Evolutionary conservation across 2,329 filamentous ascomycete species (phyloP).

Genomic region (Monosporascus cannonballus): DNA sequence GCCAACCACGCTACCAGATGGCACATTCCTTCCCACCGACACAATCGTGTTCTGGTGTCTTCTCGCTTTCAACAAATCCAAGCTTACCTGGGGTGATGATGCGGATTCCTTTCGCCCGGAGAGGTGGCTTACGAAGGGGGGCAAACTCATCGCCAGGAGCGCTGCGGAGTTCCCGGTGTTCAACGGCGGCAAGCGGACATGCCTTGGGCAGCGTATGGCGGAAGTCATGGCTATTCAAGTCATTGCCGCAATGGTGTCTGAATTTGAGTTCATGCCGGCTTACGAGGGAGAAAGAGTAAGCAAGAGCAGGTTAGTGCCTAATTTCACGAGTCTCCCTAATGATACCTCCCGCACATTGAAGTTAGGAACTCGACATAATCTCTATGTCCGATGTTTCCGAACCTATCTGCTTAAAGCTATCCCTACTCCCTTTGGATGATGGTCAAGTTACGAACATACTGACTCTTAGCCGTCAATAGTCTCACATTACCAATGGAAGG

Average conservation of each 20-base stretch:
- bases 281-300: slow-evolving; percentile 44
- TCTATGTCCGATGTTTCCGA: not conserved
- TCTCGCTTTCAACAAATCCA: slow-evolving; percentile 58
- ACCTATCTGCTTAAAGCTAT: not conserved
- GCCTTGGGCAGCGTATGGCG: slow-evolving; percentile 60
- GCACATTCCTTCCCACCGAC: slow-evolving; percentile 47
- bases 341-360: not conserved
- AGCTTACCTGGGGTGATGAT: slow-evolving; percentile 49
- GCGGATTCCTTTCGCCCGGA: slow-evolving; percentile 50
- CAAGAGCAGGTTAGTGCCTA: slow-evolving; percentile 40
- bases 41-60: slow-evolving; percentile 57
- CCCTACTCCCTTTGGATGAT: not conserved
- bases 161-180: slow-evolving; percentile 58
- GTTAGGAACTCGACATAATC: not conserved
- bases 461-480: not conserved
- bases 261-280: slow-evolving; percentile 44
- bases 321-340: not conserved
- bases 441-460: not conserved
- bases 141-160: slow-evolving; percentile 36
- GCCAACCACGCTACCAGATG: slow-evolving; percentile 51
- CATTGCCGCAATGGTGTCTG: slow-evolving; percentile 40
- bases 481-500: slow-evolving; percentile 59
- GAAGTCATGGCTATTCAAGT: slow-evolving; percentile 53
- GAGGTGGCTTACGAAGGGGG: slow-evolving; percentile 44
- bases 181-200: slow-evolving; percentile 56